A percentile compares a stretch with the other conserved stretches of the same genome.
phyloP scores from a whole-genome alignment of 1,284 basidiomycete species.

The Golubevia sp. region DNA sequence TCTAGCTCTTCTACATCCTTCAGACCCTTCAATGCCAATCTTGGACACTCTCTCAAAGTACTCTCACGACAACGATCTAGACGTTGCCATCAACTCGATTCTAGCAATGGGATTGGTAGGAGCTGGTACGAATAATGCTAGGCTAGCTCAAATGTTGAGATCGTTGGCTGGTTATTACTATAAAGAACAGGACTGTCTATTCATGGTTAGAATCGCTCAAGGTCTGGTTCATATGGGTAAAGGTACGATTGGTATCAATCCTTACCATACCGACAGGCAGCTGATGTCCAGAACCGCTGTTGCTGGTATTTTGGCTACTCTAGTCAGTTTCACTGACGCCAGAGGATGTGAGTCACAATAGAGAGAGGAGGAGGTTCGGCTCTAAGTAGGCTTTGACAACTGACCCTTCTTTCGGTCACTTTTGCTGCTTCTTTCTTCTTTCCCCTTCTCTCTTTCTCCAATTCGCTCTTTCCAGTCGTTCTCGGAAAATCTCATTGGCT shows the following conservation, averaged over 20 bases:
- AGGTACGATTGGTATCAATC: conserved; percentile 96
- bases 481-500: conserved; percentile 98
- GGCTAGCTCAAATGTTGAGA: conserved; percentile 94
- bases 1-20: conserved; percentile 89
- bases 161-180: conserved; percentile 95
- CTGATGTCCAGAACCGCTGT: conserved; percentile 88
- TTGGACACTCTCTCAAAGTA: conserved; percentile 99
- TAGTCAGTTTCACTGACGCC: conserved; percentile 91
- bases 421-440: background rate
- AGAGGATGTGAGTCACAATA: conserved; percentile 74
- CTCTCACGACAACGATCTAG: conserved; percentile 96
- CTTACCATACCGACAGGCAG: conserved; percentile 90
- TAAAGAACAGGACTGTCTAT: conserved; percentile 95
- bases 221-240: conserved; percentile 99
- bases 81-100: conserved; percentile 94
- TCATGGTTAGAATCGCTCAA: conserved; percentile 94
- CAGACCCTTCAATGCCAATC: conserved; percentile 92
- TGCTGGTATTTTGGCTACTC: conserved; percentile 84
- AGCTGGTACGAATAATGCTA: conserved; percentile 96
- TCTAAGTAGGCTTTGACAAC: background rate
- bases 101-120: conserved; percentile 98
- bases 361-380: too few species aligned
- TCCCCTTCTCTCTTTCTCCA: conserved; percentile 1
- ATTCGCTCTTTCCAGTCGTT: conserved; percentile 70
- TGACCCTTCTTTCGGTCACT: background rate